Evolutionary conservation across 2,329 filamentous ascomycete species (phyloP), one percentile per base, ranked within the genome.

Genomic region (Geosmithia putterillii): DNA sequence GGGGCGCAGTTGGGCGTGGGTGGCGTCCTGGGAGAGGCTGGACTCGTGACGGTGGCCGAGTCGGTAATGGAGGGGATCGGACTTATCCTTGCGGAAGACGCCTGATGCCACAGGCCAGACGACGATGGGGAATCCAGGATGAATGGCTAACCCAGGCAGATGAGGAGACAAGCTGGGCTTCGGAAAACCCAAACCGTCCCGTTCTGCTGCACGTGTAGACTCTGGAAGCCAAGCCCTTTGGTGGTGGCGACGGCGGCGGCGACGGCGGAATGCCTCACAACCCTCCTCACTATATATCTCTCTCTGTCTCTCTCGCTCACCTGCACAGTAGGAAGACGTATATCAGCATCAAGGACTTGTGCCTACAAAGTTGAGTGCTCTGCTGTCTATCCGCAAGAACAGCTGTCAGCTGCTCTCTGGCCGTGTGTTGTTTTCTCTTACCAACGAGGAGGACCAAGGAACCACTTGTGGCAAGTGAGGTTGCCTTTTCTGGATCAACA

Each of bases 21-120:
- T 37, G 61, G 60, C 17, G 60, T 63, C 44, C 49, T 53, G 20
- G 61, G 60, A 17, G 61, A 64, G 46, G 54, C 58, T 3, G 59
- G 57, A 25, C 50, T 52, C 7, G 58, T 57, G 43, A 52, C 51
- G 41, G 54, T 48, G 19, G 56, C 61, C 21, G 55, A 61, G 38
- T 63, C 60, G 46, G 55, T 55, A 40, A 52, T 46, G 19, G 52
- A 51, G 50, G 56, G 57, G 41, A 48, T 52, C 38, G 57, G 56
- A 43, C 59, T 64, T 47, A 57, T 54, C 42, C 56, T 53, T 34
- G 47, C 45, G 46, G 50, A 44, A 44, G 53, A 51, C 47, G 58
- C 56, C 61, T 61, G 61, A 46, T 53, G 54, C 57, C 55, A 60
- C 59, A 56, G 54, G 54, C 54, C 50, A 48, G 51, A 47, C 44